Percentiles rank a stretch among this genome's conserved stretches.
phyloP scores from a whole-genome alignment of 106 monocot species.

The Posidonia australis region DNA sequence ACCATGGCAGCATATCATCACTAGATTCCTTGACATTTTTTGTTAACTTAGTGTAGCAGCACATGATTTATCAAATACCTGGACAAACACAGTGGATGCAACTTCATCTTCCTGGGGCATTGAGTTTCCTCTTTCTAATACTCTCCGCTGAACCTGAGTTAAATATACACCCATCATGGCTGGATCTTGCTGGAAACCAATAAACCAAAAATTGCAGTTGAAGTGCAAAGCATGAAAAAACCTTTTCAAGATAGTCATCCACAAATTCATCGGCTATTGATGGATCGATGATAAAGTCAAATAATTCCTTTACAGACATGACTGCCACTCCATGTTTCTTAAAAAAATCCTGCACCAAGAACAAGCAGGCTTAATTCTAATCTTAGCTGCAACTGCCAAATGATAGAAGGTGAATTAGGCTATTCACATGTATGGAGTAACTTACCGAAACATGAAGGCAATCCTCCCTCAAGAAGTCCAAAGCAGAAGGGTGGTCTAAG shows the following conservation, averaged over 20 bases:
- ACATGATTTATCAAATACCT: conserved; percentile 30
- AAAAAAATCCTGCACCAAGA: conserved; percentile 76
- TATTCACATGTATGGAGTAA: neutral
- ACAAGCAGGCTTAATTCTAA: neutral
- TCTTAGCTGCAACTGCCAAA: neutral
- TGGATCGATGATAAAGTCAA: conserved; percentile 81
- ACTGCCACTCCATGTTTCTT: conserved; percentile 77
- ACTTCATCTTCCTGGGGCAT: conserved; percentile 44
- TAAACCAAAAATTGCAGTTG: neutral
- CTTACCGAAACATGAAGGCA: conserved; percentile 88
- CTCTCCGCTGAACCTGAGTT: conserved; percentile 52
- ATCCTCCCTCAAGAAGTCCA: conserved; percentile 84
- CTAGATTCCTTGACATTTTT: too few relatives aligned
- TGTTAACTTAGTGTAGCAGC: neutral
- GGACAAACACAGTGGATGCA: conserved; percentile 61
- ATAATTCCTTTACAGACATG: conserved; percentile 81
- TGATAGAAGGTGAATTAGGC: neutral
- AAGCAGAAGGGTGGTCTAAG: conserved; percentile 84
- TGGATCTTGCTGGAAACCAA: neutral
- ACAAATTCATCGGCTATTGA: conserved; percentile 65
- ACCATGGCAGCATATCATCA: too few relatives aligned
- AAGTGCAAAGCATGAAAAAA: conserved; percentile 8
- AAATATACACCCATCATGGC: neutral
- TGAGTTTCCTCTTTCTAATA: conserved; percentile 58
- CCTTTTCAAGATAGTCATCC: conserved; percentile 89